These are phyloP conservation scores for Collybia mongolica DNA, from an alignment of 768 basidiomycete genomes.

Conservation along the genomic window DNA sequence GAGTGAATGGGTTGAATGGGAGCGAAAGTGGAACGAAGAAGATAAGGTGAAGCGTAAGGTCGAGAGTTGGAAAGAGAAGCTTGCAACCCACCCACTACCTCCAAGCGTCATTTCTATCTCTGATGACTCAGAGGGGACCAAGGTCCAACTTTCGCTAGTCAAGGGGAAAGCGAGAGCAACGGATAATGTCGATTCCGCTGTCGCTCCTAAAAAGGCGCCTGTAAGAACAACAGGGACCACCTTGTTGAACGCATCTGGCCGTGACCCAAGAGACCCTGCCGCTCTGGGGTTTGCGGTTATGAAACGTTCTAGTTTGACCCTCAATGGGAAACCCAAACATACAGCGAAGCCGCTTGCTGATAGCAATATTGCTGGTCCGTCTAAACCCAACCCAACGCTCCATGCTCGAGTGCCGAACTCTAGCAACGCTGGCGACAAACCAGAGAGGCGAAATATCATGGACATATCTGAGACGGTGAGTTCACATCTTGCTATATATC, in stretches of 20 bases:
- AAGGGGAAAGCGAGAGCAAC: not conserved
- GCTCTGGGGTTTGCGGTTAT: conserved; percentile 44
- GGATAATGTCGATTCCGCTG: not conserved
- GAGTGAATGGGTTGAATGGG: conserved; percentile 47
- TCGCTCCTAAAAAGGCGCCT: not conserved
- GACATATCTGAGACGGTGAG: conserved; percentile 28
- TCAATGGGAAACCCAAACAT: conserved; percentile 22
- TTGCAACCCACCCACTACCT: conserved; percentile 4
- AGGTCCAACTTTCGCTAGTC: not conserved
- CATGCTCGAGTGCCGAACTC: conserved; percentile 1
- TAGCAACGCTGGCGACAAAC: conserved; percentile 1
- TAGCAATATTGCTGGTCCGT: conserved; percentile 2
- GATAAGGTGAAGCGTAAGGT: conserved; percentile 21
- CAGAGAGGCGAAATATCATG: conserved; percentile 8
- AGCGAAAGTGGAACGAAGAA: conserved; percentile 31
- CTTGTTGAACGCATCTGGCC: not conserved
- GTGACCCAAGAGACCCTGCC: conserved; percentile 16
- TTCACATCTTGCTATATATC: not conserved
- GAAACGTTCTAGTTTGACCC: conserved; percentile 29
- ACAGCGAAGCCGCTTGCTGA: not conserved
- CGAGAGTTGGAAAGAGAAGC: conserved; percentile 22
- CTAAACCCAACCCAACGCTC: not conserved
- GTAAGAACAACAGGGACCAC: conserved; percentile 6
- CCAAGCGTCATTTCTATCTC: conserved; percentile 10
- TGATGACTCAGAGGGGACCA: not conserved